Evolutionary conservation across 371 early-diverging fungal genomes (phyloP).

Genomic region (Batkoa obscura): DNA sequence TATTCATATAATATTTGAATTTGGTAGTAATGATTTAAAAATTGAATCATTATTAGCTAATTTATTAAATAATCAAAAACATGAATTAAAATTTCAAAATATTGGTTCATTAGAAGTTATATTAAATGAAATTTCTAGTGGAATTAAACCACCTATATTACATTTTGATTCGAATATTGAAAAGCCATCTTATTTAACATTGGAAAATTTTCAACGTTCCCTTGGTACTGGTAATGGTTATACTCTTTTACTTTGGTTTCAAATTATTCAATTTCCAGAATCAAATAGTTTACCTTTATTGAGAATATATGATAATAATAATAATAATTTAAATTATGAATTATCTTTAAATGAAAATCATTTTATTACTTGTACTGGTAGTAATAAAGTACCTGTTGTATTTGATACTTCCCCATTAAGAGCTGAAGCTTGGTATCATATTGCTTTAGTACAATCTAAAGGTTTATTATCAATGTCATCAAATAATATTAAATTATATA

Average conservation of each 20-base stretch:
- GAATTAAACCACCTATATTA: conserved; percentile 45
- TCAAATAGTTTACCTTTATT: conserved; percentile 22
- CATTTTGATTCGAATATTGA: conserved; percentile 28
- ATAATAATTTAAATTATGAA: conserved; percentile 13
- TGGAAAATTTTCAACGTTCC: conserved; percentile 21
- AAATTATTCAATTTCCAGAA: conserved; percentile 35
- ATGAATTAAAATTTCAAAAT: not conserved
- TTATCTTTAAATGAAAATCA: conserved; percentile 28
- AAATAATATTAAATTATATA: conserved; percentile 31
- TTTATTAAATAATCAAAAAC: conserved; percentile 2
- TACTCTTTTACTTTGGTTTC: conserved; percentile 41
- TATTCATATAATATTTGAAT: conserved; percentile 33
- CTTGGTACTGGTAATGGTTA: conserved; percentile 25
- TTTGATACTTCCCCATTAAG: conserved; percentile 33
- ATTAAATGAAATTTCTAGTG: conserved; percentile 31
- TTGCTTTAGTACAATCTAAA: conserved; percentile 42
- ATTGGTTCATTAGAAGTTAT: conserved; percentile 23
- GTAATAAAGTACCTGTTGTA: conserved; percentile 20
- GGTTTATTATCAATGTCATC: conserved; percentile 28
- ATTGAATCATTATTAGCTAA: conserved; percentile 29
- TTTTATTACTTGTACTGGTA: conserved; percentile 26
- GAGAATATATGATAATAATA: conserved; percentile 26
- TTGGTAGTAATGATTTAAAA: conserved; percentile 36
- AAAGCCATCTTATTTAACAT: conserved; percentile 13
- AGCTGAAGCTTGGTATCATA: conserved; percentile 46